Evolutionary conservation across 805 yeast species (phyloP).

Genomic region (Hanseniaspora nectarophila): DNA sequence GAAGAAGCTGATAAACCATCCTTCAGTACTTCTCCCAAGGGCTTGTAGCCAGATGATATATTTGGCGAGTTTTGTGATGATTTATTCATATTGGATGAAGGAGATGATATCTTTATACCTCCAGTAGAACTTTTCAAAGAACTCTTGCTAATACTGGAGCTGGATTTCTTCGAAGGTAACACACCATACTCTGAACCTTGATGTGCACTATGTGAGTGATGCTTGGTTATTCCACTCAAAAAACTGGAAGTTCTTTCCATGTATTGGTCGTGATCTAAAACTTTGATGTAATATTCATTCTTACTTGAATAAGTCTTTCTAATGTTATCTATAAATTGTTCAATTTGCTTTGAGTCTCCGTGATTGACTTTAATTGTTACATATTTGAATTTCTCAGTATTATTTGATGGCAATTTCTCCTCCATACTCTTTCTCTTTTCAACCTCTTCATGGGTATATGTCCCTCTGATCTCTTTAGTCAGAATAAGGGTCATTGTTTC

Average conservation of each 20-base stretch:
- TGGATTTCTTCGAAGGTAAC: background rate
- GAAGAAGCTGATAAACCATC: background rate
- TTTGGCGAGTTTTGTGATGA: background rate
- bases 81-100: background rate
- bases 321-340: background rate
- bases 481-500: background rate
- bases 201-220: background rate
- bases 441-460: background rate
- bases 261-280: background rate
- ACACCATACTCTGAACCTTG: background rate
- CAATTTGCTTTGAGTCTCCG: background rate
- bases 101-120: constrained; percentile 9
- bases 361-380: background rate
- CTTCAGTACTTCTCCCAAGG: background rate
- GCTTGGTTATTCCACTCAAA: background rate
- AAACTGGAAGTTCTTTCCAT: background rate
- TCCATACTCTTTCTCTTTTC: background rate
- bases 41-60: background rate
- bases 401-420: background rate
- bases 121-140: background rate
- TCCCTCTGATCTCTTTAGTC: background rate
- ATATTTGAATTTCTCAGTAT: background rate
- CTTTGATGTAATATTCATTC: background rate
- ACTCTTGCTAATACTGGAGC: background rate
- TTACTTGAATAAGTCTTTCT: background rate